Evolutionary conservation across 176 grass and related monocot species (phyloP), one percentile per base, ranked within the genome.

Genomic region (Oropetium thomaeum): DNA sequence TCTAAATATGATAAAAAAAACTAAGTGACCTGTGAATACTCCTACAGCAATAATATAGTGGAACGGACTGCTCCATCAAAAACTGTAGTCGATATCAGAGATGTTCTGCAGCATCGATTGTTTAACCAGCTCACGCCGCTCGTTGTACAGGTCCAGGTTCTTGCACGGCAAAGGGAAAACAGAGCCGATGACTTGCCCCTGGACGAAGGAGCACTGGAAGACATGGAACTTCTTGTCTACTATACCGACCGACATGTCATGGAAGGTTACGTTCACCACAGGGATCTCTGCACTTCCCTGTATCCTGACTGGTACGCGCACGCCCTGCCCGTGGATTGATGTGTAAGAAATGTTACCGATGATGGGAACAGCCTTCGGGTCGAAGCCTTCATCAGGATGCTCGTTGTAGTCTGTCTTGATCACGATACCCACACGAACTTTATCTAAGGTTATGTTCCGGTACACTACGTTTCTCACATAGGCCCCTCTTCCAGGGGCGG

Each of bases 321-420:
- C 88, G 4, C 85, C 35, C 5, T 90, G 80, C 38, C 92, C 92
- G 23, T 88, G 88, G 67, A 95, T 86, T 65, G 85, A 84, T 7
- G 57, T 83, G 57, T 91, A 95, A 19, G 92, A 91, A n/a, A 95
- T 90, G 72, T 95, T 90, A 13, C 62, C 78, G 7, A 95, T 88
- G 35, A 40, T 28, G 1, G 92, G 92, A 38, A 91, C 79, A n/a
- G 79, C 88, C 81, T 89, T 95, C 4, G 79, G 85, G 62, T 95
- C 80, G 8, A 83, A 91, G 26, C 57, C 58, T 73, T 87, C 86
- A 58, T 88, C 76, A 1, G 92, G 80, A 67, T 91, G 92, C 63
- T 95, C 88, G 5, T 95, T 95, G 25, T 95, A 95, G 75, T 95
- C 88, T 17, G 88, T 91, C 88, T 95, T 95, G 47, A 95, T 91